phyloP scores from a whole-genome alignment of 2,329 filamentous ascomycete genomes.

The Nigrograna mackinnonii region DNA sequence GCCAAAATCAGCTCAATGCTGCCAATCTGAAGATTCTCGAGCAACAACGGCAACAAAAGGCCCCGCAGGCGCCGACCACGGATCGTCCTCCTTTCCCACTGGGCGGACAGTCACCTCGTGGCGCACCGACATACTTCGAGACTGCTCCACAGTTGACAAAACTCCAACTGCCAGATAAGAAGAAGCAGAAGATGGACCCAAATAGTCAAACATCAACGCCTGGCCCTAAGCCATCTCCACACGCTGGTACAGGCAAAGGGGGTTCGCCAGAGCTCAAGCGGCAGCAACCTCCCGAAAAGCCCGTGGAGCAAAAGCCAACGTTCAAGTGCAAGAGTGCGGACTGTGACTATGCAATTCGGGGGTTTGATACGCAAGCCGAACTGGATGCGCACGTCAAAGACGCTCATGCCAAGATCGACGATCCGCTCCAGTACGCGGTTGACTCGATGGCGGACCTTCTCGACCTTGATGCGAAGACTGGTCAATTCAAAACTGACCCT shows the following conservation, averaged over 20 bases:
- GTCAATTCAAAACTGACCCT: conserved; percentile 32
- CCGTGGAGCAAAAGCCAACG: conserved; percentile 46
- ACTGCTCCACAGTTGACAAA: conserved; percentile 57
- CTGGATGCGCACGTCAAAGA: conserved; percentile 59
- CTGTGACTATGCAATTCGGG: conserved; percentile 58
- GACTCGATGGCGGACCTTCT: conserved; percentile 56
- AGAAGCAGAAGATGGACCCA: conserved; percentile 56
- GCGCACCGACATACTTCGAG: conserved; percentile 60
- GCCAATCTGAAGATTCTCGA: conserved; percentile 44
- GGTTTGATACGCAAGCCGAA: conserved; percentile 58
- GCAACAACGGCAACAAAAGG: conserved; percentile 52
- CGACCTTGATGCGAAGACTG: conserved; percentile 52
- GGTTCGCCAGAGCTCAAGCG: conserved; percentile 52
- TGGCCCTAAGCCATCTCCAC: conserved; percentile 44
- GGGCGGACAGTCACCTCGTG: conserved; percentile 57
- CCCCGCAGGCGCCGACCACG: conserved; percentile 53
- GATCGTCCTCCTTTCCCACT: conserved; percentile 57
- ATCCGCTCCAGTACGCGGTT: conserved; percentile 61
- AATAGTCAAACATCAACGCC: conserved; percentile 48
- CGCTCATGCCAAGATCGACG: conserved; percentile 56
- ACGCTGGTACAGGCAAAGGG: conserved; percentile 36
- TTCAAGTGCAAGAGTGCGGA: conserved; percentile 58
- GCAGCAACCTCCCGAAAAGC: conserved; percentile 44
- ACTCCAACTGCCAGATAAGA: conserved; percentile 58
- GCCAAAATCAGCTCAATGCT: conserved; percentile 37